Base-by-base conservation (phyloP, 805 yeast species). In the Zygosaccharomyces rouxii region DNA sequence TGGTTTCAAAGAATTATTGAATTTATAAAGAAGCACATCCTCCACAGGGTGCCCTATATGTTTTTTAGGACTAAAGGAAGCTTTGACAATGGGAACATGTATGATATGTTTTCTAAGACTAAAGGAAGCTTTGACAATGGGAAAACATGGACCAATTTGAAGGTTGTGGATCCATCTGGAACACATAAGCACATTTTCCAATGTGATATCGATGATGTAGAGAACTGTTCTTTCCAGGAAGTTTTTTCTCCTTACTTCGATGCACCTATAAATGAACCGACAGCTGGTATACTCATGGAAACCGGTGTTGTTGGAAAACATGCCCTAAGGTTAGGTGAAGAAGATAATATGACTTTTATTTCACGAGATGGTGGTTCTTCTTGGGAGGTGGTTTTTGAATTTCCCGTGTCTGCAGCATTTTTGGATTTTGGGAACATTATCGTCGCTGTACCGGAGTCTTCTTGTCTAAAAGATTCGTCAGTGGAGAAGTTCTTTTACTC, bases 351-450 rank as follows among this genome's bases (percentile, higher is more conserved):
- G 43, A 81, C 92, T 0, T 88, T 71, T 60, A 61, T 86, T 9
- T 84, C 95, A 0, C 68, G 84, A 49, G 89, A 88, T 67, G 89
- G 86, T 28, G 95, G 96, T 23, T 58, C 72, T 11, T 68, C 83
- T 0, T 88, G 95, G 95, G 64, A 67, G 21, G 60, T 70, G 46
- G 77, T 80, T 1, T 56, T 80, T 13, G 77, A 78, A 25, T 75
- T 72, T 35, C 77, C 86, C 2, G 71, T 78, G 33, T 51, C 72
- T 3, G 79, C 78, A 51, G 73, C 80, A 2, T 81, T 81, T 67
- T 95, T 90, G 42, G 94, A 87, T 63, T 79, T 78, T 51, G 96
- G 95, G 31, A 84, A 86, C 58, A 64, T 87, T 6, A 75, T 86
- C 18, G 64, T 84, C 3, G 84, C 86, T 1, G 64, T 78, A 10